These are phyloP conservation scores for Microcyclospora pomicola DNA, from an alignment of 2,329 filamentous ascomycete genomes.

Conservation along the genomic window DNA sequence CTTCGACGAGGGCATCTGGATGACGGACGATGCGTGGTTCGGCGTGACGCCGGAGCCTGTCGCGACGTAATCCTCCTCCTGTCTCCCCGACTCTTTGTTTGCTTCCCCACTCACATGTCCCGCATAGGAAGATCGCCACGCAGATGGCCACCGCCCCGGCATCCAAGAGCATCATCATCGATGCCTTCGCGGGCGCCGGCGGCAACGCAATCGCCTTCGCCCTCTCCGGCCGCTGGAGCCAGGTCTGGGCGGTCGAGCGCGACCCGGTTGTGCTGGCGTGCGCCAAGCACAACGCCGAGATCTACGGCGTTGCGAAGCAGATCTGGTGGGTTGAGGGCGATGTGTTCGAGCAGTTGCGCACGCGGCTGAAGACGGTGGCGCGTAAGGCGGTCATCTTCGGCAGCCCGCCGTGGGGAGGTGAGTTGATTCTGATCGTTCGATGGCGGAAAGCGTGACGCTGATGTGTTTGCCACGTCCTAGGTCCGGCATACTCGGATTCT, in stretches of 20 bases:
- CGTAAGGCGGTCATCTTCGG: constrained; percentile 50
- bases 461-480: constrained; percentile 23
- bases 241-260: constrained; percentile 79
- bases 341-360: constrained; percentile 60
- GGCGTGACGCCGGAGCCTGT: constrained; percentile 90
- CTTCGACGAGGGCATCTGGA: constrained; percentile 76
- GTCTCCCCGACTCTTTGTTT: constrained; percentile 13
- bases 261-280: constrained; percentile 69
- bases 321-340: constrained; percentile 83
- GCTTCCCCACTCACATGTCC: constrained; percentile 8
- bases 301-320: constrained; percentile 65
- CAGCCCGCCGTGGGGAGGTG: constrained; percentile 63
- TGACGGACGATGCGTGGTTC: constrained; percentile 94
- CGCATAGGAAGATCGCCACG: constrained; percentile 58
- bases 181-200: constrained; percentile 82
- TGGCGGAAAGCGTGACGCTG: constrained; percentile 1
- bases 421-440: constrained; percentile 11
- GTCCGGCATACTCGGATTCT: constrained; percentile 47
- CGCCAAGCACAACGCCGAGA: constrained; percentile 76
- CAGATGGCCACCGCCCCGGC: constrained; percentile 48
- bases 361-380: constrained; percentile 33
- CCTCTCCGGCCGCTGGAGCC: constrained; percentile 61
- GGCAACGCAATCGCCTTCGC: constrained; percentile 96
- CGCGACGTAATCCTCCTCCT: constrained; percentile 47
- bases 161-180: constrained; percentile 56